Percentiles rank a stretch among this genome's conserved stretches.
Conservation (phyloP, 2,329 filamentous ascomycete species). For the Triangularia setosa region DNA sequence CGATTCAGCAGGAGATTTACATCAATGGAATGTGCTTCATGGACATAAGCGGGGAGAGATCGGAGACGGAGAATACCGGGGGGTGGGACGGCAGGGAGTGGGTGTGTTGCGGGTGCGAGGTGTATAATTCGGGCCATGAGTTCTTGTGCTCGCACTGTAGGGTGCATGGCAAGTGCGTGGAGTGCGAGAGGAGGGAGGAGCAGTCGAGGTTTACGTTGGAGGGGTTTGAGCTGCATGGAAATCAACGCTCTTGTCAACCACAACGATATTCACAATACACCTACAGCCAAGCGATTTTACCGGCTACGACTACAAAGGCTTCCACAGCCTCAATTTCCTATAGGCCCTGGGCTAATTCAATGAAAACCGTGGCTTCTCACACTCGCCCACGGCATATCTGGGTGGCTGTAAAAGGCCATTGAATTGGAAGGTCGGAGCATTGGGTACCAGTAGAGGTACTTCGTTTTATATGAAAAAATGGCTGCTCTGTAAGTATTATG, state of each 20-base stretch:
- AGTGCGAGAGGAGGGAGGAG: constrained; percentile 4
- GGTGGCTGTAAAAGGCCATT: not conserved
- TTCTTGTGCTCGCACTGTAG: constrained; percentile 12
- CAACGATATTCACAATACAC: not conserved
- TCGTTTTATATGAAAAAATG: not conserved
- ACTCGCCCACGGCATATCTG: not conserved
- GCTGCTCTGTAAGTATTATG: not conserved
- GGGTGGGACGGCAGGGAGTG: constrained; percentile 2
- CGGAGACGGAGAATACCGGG: not conserved
- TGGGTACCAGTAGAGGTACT: not conserved
- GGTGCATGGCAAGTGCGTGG: constrained; percentile 5
- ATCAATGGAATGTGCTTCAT: not conserved
- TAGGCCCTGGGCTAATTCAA: too few species aligned
- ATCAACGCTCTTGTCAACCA: not conserved
- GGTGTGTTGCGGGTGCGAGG: constrained; percentile 18
- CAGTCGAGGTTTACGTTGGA: too few species aligned
- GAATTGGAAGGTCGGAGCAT: not conserved
- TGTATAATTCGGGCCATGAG: constrained; percentile 6
- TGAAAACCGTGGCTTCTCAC: too few species aligned
- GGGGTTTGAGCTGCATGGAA: too few species aligned
- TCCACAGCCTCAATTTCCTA: not conserved
- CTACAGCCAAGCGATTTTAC: not conserved
- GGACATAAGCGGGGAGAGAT: not conserved
- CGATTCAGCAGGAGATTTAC: not conserved
- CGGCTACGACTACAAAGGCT: not conserved